Evolutionary conservation across 176 grass and related monocot genomes (phyloP).

Genomic region (Aegilops sharonensis): DNA sequence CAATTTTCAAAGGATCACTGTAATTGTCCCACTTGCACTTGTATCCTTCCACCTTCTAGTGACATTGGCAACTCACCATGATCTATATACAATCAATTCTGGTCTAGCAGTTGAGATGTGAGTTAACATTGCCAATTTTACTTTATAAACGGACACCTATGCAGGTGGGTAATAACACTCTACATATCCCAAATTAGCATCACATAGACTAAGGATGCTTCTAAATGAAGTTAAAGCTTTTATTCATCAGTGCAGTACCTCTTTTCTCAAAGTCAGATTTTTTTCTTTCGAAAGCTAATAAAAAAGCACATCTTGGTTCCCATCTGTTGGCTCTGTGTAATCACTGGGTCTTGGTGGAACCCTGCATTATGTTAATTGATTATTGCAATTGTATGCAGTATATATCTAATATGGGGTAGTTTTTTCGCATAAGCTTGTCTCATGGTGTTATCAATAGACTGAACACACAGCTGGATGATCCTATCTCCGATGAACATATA

Average conservation of each 20-base stretch:
- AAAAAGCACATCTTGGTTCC: not conserved
- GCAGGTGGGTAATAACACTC: not conserved
- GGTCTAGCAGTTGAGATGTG: not conserved
- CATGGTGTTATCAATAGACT: constrained; percentile 2
- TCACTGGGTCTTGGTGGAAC: not conserved
- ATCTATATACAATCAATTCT: not conserved
- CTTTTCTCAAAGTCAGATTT: not conserved
- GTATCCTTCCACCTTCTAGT: constrained; percentile 4
- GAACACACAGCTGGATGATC: not conserved
- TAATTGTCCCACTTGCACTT: constrained; percentile 3
- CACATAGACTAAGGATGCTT: not conserved
- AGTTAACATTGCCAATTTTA: not conserved
- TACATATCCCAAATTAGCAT: not conserved
- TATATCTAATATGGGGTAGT: not conserved
- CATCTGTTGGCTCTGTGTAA: not conserved
- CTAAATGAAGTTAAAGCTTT: not conserved
- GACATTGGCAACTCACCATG: not conserved
- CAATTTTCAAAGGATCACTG: not conserved
- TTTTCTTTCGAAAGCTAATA: constrained; percentile 5
- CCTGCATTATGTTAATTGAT: not conserved
- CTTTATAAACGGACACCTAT: not conserved
- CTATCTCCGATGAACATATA: not conserved
- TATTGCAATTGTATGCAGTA: not conserved
- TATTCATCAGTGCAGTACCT: not conserved
- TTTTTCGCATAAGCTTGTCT: not conserved